phyloP scores from a whole-genome alignment of 2,329 filamentous ascomycete species.

The Intubia oerlemansii region DNA sequence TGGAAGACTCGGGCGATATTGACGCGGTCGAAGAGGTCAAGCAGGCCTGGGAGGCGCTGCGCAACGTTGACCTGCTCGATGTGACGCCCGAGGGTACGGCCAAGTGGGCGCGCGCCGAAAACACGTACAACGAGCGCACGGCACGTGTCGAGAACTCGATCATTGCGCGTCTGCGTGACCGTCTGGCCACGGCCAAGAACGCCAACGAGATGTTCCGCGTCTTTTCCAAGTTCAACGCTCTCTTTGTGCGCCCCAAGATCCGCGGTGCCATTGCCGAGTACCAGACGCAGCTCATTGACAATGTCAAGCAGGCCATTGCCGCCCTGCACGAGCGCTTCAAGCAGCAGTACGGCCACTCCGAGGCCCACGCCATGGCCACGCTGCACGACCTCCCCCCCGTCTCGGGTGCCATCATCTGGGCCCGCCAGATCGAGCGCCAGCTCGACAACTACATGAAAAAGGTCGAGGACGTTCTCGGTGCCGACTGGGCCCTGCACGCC shows the following conservation, averaged over 20 bases:
- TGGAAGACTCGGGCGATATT: slow-evolving; percentile 88
- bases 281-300: slow-evolving; percentile 92
- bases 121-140: slow-evolving; percentile 91
- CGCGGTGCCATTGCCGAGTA: slow-evolving; percentile 94
- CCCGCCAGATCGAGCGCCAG: slow-evolving; percentile 88
- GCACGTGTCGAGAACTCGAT: slow-evolving; percentile 97
- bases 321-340: slow-evolving; percentile 93
- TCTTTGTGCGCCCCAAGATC: slow-evolving; percentile 98
- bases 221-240: slow-evolving; percentile 97
- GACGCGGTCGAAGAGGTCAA: slow-evolving; percentile 93
- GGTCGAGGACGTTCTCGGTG: slow-evolving; percentile 91
- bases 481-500: slow-evolving; percentile 82
- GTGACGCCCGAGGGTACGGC: slow-evolving; percentile 78
- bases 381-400: slow-evolving; percentile 88
- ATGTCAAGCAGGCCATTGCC: slow-evolving; percentile 90
- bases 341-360: slow-evolving; percentile 94
- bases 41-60: slow-evolving; percentile 82
- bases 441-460: slow-evolving; percentile 95
- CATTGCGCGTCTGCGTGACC: slow-evolving; percentile 79
- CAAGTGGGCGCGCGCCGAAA: slow-evolving; percentile 82
- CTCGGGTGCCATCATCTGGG: slow-evolving; percentile 94
- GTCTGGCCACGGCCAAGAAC: slow-evolving; percentile 84
- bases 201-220: slow-evolving; percentile 99
- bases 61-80: slow-evolving; percentile 88
- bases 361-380: slow-evolving; percentile 95